A percentile compares a stretch with the other conserved stretches of the same genome.
phyloP scores from a whole-genome alignment of 495 filamentous ascomycete species.

The Recurvomyces mirabilis region DNA sequence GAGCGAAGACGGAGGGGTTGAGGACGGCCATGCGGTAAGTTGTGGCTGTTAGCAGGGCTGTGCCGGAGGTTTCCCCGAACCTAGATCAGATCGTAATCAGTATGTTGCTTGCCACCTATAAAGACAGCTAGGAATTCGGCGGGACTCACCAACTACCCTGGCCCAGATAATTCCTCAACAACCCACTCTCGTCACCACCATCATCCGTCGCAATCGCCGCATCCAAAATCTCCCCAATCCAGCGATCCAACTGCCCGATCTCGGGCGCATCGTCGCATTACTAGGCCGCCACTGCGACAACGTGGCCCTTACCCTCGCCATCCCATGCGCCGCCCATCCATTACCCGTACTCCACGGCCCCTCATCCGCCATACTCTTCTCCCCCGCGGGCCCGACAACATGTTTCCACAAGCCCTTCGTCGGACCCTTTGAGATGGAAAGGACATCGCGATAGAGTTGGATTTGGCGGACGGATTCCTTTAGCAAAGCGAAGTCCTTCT shows the following conservation, averaged over 20 bases:
- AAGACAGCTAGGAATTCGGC: neutral
- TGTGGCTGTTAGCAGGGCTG: conserved; percentile 35
- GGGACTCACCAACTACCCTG: conserved; percentile 37
- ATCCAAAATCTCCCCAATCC: conserved; percentile 39
- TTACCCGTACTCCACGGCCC: conserved; percentile 43
- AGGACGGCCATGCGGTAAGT: conserved; percentile 39
- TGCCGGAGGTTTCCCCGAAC: conserved; percentile 44
- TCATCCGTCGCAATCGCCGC: conserved; percentile 34
- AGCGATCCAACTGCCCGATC: conserved; percentile 27
- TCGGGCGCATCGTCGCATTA: conserved; percentile 21
- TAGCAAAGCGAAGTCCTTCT: conserved; percentile 27
- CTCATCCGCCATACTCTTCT: conserved; percentile 33
- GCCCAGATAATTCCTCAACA: conserved; percentile 42
- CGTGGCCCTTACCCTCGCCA: conserved; percentile 39
- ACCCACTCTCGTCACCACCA: conserved; percentile 31
- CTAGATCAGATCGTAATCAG: conserved; percentile 15
- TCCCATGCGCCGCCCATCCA: conserved; percentile 41
- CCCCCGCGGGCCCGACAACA: conserved; percentile 35
- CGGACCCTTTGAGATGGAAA: conserved; percentile 18
- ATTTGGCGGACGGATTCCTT: conserved; percentile 35
- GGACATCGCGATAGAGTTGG: conserved; percentile 34
- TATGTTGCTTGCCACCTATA: no score
- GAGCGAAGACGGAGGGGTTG: conserved; percentile 29
- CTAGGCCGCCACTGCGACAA: conserved; percentile 30
- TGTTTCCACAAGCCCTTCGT: conserved; percentile 36